phyloP scores from a whole-genome alignment of 495 filamentous ascomycete species.

The Aspergillus conjunctus region DNA sequence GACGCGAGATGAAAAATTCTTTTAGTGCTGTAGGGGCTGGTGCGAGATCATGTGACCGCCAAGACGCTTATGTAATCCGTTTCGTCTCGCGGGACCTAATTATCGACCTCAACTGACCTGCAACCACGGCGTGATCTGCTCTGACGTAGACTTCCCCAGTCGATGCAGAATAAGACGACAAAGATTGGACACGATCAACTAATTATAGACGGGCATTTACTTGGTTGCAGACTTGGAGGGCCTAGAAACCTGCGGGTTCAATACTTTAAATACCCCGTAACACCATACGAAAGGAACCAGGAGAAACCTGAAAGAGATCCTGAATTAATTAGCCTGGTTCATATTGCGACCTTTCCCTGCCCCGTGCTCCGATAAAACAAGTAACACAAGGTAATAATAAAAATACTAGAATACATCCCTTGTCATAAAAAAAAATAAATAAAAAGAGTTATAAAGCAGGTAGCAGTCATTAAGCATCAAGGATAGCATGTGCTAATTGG shows the following conservation, averaged over 20 bases:
- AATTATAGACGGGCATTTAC: no score
- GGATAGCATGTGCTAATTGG: constrained; percentile 40
- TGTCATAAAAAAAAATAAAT: background rate
- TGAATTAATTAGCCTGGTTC: background rate
- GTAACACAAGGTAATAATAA: background rate
- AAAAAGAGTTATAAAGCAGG: background rate
- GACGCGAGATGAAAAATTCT: no score
- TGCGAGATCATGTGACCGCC: no score
- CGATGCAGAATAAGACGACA: background rate
- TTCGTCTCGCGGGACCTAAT: no score
- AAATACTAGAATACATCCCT: background rate
- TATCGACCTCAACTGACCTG: no score
- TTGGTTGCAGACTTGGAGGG: no score
- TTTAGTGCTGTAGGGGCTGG: no score
- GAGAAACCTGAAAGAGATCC: no score
- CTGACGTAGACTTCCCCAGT: background rate
- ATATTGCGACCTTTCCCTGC: background rate
- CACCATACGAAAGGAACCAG: no score
- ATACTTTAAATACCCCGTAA: no score
- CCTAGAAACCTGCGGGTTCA: no score
- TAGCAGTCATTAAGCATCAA: constrained; percentile 27
- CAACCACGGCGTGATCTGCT: background rate
- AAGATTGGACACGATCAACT: background rate
- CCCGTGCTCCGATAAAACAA: background rate
- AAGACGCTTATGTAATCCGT: no score